Percentiles rank a stretch among this genome's conserved stretches.
phyloP scores from a whole-genome alignment of 139 green algal species.

The Ulvella scutata region DNA sequence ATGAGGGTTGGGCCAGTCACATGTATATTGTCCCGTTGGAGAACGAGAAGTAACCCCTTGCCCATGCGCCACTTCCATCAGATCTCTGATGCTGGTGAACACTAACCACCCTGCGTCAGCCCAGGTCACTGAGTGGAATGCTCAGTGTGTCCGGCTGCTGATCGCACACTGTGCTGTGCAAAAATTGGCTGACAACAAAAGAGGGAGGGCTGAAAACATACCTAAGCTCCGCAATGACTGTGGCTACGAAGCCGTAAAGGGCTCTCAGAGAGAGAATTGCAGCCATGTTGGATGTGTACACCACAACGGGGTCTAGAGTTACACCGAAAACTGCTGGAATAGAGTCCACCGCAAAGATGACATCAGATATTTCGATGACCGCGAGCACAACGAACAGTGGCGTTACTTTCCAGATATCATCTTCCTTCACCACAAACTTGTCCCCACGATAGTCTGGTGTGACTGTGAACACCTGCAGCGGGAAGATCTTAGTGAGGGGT shows the following conservation, averaged over 20 bases:
- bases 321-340: slow-evolving; percentile 76
- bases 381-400: slow-evolving; percentile 83
- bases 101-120: too few relatives aligned
- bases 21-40: too few relatives aligned
- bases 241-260: slow-evolving; percentile 53
- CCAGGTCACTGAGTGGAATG: too few relatives aligned
- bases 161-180: too few relatives aligned
- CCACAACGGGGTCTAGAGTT: slow-evolving; percentile 91
- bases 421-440: neutral
- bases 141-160: too few relatives aligned
- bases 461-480: neutral
- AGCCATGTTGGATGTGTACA: slow-evolving; percentile 93
- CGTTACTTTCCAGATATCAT: slow-evolving; percentile 47
- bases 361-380: slow-evolving; percentile 83
- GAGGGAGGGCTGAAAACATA: too few relatives aligned
- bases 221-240: slow-evolving; percentile 25
- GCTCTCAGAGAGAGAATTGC: slow-evolving; percentile 67
- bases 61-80: too few relatives aligned
- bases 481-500: too few relatives aligned
- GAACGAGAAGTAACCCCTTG: too few relatives aligned
- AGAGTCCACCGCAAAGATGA: slow-evolving; percentile 94
- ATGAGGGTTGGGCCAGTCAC: neutral
- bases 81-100: too few relatives aligned
- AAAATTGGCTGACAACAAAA: too few relatives aligned
- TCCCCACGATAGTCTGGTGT: neutral